Evolutionary conservation across 1,284 basidiomycete species (phyloP), one percentile per base, ranked within the genome.

Genomic region (Sporisorium exsertum): DNA sequence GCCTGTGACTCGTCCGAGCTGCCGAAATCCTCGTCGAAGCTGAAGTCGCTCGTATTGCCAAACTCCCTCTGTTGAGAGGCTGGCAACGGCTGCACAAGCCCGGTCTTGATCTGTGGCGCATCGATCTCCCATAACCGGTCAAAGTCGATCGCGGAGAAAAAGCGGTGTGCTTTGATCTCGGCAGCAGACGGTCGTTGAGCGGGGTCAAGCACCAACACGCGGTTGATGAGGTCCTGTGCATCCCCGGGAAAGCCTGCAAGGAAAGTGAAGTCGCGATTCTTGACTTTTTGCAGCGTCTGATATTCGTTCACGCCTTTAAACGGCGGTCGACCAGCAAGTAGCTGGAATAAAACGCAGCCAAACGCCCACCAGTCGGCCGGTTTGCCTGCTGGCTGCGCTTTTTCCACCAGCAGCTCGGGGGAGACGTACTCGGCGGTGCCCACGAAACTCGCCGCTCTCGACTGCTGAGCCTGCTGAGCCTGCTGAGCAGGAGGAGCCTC

Each of bases 371-470:
- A 88, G 69, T 89, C 89, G 0, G 87, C 87, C 59, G 88, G 86
- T 62, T 86, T 79, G 9, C 86, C 81, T 0, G 87, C 87, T 0
- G 70, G 58, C 33, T 67, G 64, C 20, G 86, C 90, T 72, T 92
- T 92, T 52, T 90, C 89, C 63, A 90, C 81, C 22, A 99, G 87
- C 12, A 99, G 88, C 86, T 99, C 96, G 0, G 96, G 96, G 12
- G 93, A 92, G 65, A 97, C 93, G 83, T 98, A 99, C 80, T 97
- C 94, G 0, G 96, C 94, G 1, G 95, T 97, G 12, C 96, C 96
- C 24, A 99, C 97, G 86, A 97, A 99, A 0, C 94, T 94, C 72
- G 90, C 91, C 13, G 91, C 88, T 26, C 73, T 35, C 5, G 51
- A 35, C 46, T 12, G 37, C 47, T 37, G 46, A 5, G 13, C 24